phyloP scores from a whole-genome alignment of 768 basidiomycete genomes.

The Phanerodontia chrysosporium region DNA sequence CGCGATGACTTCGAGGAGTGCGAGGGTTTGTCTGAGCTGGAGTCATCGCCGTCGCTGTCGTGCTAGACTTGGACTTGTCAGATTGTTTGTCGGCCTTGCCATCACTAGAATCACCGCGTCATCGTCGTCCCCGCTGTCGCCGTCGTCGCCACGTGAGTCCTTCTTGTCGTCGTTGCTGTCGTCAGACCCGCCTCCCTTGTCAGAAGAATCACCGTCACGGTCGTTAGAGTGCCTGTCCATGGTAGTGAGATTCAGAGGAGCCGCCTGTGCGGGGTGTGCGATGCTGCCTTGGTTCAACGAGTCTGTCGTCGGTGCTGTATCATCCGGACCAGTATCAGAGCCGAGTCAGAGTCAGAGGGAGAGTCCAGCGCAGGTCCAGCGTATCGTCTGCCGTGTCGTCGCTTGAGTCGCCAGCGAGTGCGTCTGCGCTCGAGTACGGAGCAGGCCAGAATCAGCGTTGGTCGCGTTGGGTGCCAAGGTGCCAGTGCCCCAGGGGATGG shows the following conservation, averaged over 20 bases:
- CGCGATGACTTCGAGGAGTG: not conserved
- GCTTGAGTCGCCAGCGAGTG: not conserved
- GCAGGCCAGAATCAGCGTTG: not conserved
- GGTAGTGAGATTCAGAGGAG: no score
- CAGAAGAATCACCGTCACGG: not conserved
- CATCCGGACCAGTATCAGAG: no score
- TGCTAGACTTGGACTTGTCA: no score
- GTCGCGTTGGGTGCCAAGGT: conserved; percentile 6
- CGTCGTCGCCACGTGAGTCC: not conserved
- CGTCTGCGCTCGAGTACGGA: not conserved
- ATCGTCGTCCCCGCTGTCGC: no score
- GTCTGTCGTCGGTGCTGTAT: not conserved
- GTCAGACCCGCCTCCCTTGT: not conserved
- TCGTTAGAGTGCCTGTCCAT: not conserved
- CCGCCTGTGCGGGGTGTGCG: not conserved
- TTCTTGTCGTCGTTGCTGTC: not conserved
- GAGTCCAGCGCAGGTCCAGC: no score
- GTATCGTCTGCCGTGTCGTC: not conserved
- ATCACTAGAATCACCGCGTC: no score
- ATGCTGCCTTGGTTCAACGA: not conserved
- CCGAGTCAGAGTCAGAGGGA: not conserved
- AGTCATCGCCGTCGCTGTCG: not conserved
- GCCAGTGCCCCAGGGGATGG: conserved; percentile 35
- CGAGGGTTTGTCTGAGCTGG: not conserved
- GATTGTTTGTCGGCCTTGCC: not conserved